Conservation (phyloP, 2,329 filamentous ascomycete species). For the Monilinia aucupariae region DNA sequence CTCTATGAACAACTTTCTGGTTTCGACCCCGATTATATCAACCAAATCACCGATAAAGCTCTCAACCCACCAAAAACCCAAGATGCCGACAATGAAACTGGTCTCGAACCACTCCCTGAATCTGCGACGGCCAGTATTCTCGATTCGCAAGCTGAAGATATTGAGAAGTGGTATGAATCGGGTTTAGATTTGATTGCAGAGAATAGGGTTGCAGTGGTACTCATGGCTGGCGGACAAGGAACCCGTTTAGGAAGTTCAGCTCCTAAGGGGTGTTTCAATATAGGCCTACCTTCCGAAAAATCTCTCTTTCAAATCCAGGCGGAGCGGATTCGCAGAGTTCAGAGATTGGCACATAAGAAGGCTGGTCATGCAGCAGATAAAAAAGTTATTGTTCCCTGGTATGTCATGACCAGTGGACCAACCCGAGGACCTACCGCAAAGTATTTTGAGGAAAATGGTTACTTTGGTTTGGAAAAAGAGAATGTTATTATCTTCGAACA, state of each 20-base stretch:
- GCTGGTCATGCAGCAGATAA: slow-evolving; percentile 50
- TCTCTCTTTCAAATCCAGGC: slow-evolving; percentile 97
- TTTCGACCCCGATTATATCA: slow-evolving; percentile 84
- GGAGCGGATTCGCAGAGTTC: slow-evolving; percentile 83
- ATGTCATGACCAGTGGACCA: slow-evolving; percentile 98
- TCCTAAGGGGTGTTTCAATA: slow-evolving; percentile 96
- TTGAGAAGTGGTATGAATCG: slow-evolving; percentile 76
- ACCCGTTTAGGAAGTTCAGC: slow-evolving; percentile 90
- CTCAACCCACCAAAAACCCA: slow-evolving; percentile 67
- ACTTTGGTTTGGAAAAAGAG: slow-evolving; percentile 80
- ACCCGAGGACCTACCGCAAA: slow-evolving; percentile 87
- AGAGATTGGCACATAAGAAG: slow-evolving; percentile 71
- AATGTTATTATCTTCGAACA: slow-evolving; percentile 95
- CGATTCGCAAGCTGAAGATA: slow-evolving; percentile 73
- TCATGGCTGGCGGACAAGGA: slow-evolving; percentile 96
- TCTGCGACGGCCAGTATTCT: slow-evolving; percentile 84
- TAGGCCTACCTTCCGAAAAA: slow-evolving; percentile 87
- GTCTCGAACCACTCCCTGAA: slow-evolving; percentile 81
- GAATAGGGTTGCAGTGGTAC: slow-evolving; percentile 74
- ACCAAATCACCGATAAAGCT: slow-evolving; percentile 75
- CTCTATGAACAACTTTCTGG: slow-evolving; percentile 76
- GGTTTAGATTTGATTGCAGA: slow-evolving; percentile 61
- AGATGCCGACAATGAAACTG: slow-evolving; percentile 28
- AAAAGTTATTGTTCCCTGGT: slow-evolving; percentile 79
- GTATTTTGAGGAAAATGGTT: slow-evolving; percentile 84